Base-by-base conservation (phyloP, 805 yeast genomes). In the Candida sonorensis region DNA sequence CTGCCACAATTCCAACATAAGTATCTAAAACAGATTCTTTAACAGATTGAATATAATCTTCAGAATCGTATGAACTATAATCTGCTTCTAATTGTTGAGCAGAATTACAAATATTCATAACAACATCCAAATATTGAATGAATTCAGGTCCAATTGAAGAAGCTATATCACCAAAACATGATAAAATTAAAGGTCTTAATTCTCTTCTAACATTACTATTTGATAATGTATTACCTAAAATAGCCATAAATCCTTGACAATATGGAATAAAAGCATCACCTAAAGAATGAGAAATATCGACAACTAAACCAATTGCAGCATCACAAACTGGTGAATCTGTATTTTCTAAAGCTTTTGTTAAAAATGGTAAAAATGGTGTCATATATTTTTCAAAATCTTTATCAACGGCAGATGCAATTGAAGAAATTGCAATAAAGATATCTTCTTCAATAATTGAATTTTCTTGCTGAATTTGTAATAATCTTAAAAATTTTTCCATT, bases 101-200 rank as follows among this genome's bases (percentile, higher is more conserved):
- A 32, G 72, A 72, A 19, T 65, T 65, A 60, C 90, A 81, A 34
- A 92, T 75, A 23, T 69, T 70, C 81, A 88, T 81, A 21, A 87
- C 95, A 38, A 76, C 84, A 23, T 69, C 74, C 42, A 87, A 61
- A 58, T 85, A 92, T 36, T 79, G 85, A 44, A 70, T 69, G 59
- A 90, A 92, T 34, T 69, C 75, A 2, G 69, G 54, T 4, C 95
- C 97, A 40, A 88, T 76, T 10, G 92, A 78, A 1, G 95, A 74
- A 4, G 97, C 97, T 50, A 92, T 75, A 58, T 92, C 98, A 42
- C 98, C 98, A 57, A 92, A 85, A 50, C 95, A 86, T 10, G 97
- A 84, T 44, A 92, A 64, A 18, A 90, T 85, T 15, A 85, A 70
- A 12, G 97, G 96, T 56, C 84, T 79, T 44, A 90, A 68, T 41